phyloP scores from a whole-genome alignment of 2,329 filamentous ascomycete species.

The Rasamsonia emersonii region DNA sequence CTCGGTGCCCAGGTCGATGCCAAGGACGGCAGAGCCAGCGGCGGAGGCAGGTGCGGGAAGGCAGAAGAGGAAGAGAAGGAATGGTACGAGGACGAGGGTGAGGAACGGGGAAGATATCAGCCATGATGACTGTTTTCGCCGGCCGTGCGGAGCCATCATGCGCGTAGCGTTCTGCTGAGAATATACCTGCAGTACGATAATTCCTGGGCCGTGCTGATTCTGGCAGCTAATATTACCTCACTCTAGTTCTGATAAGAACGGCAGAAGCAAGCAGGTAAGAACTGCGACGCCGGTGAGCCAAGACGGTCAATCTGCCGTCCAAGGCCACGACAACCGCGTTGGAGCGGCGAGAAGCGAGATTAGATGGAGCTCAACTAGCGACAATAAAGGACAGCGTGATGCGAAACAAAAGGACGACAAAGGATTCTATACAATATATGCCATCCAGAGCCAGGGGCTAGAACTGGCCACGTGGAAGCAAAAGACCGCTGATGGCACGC shows the following conservation, averaged over 20 bases:
- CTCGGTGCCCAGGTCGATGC: slow-evolving; percentile 89
- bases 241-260: not conserved
- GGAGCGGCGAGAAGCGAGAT: no score
- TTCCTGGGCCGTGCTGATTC: no score
- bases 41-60: slow-evolving; percentile 50
- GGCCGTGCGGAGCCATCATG: slow-evolving; percentile 24
- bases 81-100: slow-evolving; percentile 39
- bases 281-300: not conserved
- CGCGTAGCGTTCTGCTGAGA: no score
- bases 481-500: not conserved
- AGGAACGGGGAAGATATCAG: slow-evolving; percentile 23
- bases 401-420: not conserved
- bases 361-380: not conserved
- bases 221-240: no score
- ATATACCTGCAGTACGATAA: no score
- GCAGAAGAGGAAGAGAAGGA: slow-evolving; percentile 45
- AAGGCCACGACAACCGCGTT: not conserved
- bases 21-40: slow-evolving; percentile 69
- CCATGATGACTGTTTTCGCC: slow-evolving; percentile 16
- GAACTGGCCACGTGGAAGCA: slow-evolving; percentile 5
- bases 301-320: not conserved
- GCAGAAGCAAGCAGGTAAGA: no score
- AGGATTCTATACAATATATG: not conserved
- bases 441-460: not conserved
- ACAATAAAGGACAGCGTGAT: not conserved